Evolutionary conservation across 129 eudicot genomes (phyloP), one percentile per base, ranked within the genome.

Genomic region (Erigeron canadensis): DNA sequence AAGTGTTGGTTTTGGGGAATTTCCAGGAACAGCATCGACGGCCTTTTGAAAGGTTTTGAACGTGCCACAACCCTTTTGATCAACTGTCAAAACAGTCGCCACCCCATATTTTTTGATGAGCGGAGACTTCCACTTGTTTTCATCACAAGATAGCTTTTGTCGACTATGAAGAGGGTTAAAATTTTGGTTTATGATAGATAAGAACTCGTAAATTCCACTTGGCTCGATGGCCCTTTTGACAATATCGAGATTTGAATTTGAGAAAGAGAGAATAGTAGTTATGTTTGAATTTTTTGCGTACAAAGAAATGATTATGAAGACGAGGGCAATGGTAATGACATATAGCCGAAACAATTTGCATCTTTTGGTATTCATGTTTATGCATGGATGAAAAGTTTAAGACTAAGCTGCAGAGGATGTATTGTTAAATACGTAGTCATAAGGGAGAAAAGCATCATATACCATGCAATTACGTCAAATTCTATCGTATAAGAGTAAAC

Each of bases 11-110:
- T 84, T 70, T 10, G 37, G 16, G 72, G 87, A 81, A 44, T 41
- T 46, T 47, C 82, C 87, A 56, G 96, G 93, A 48, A 80, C 86
- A 16, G 87, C 82, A 71, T 87, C 90, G 15, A 94, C 86, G 5
- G 98, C 98, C 74, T 89, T 79, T 67, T 94, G 92, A 41, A 89
- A 55, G 59, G 76, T 94, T 41, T 70, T 85, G 70, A 89, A 94
- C 59, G 85, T 94, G 12, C 84, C 95, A 58, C 98, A 89, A 39
- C 89, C 96, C 43, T 79, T 81, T 21, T 38, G 50, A 70, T 75
- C 96, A 9, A 89, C 98, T 0, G 92, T 89, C 37, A 83, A 65
- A 40, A 81, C 81, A 22, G 53, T 85, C n/a, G 84, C 72, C 22
- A 94, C 85, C 1, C 71, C 76, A 41, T 89, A 87, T 42, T 65